phyloP scores from a whole-genome alignment of 23 red algal species.

The Cyanidioschyzon merolae region DNA sequence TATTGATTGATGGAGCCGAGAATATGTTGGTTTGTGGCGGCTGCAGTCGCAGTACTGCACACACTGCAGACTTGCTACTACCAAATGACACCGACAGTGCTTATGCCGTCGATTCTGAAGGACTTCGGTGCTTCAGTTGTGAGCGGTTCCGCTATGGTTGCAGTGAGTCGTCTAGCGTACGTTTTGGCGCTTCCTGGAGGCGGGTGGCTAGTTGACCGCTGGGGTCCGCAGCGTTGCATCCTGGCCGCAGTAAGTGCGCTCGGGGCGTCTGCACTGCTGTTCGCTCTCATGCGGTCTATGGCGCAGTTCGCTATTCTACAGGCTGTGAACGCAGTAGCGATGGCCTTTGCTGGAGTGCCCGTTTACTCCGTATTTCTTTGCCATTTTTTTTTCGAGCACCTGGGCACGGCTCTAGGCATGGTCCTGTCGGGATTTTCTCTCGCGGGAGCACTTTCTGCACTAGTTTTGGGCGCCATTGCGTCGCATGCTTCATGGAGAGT shows the following conservation, averaged over 20 bases:
- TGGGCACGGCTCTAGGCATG: conserved; percentile 83
- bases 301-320: conserved; percentile 44
- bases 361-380: conserved; percentile 75
- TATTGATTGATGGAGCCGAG: not conserved
- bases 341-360: conserved; percentile 70
- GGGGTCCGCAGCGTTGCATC: conserved; percentile 55
- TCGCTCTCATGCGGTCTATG: conserved; percentile 54
- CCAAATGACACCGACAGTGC: conserved; percentile 87
- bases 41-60: conserved; percentile 50
- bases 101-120: conserved; percentile 66
- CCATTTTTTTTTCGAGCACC: conserved; percentile 44
- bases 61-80: conserved; percentile 57
- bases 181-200: conserved; percentile 76
- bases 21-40: conserved; percentile 45
- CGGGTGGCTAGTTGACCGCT: conserved; percentile 65
- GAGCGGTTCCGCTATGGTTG: conserved; percentile 54
- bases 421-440: conserved; percentile 73
- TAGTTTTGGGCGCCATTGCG: conserved; percentile 50
- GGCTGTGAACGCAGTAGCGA: conserved; percentile 62
- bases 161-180: conserved; percentile 71
- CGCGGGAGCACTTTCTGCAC: conserved; percentile 50
- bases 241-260: conserved; percentile 41
- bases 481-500: conserved; percentile 42
- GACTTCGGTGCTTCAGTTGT: conserved; percentile 56
- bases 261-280: conserved; percentile 45